Evolutionary conservation across 1,284 basidiomycete genomes (phyloP).

Genomic region (Rugiboletus extremiorientalis): DNA sequence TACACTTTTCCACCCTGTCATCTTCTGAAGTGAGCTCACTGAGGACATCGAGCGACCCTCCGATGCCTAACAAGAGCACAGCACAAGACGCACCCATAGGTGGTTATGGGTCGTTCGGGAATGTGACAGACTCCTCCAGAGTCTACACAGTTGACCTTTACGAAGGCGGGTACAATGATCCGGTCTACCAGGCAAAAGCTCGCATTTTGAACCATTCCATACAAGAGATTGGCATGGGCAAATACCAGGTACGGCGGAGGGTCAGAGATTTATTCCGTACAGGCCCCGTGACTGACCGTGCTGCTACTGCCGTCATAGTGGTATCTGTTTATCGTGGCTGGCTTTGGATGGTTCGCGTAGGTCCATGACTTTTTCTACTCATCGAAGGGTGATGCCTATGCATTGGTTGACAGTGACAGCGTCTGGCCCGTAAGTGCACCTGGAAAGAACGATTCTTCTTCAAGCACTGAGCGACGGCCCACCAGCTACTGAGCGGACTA

Average conservation of each 20-base stretch:
- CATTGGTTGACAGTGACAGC: constrained; percentile 37
- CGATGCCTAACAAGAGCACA: not conserved
- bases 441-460: not conserved
- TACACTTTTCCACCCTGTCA: not conserved
- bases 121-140: not conserved
- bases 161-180: constrained; percentile 49
- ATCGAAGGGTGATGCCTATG: not conserved
- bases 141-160: constrained; percentile 32
- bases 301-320: constrained; percentile 36
- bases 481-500: constrained; percentile 50
- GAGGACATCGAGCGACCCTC: constrained; percentile 2
- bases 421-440: constrained; percentile 45
- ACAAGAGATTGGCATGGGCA: constrained; percentile 66
- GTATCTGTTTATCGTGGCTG: constrained; percentile 57
- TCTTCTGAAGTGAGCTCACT: not conserved
- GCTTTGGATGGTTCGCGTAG: constrained; percentile 73
- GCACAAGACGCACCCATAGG: not conserved
- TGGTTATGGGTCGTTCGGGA: not conserved
- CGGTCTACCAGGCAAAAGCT: constrained; percentile 57
- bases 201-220: constrained; percentile 56
- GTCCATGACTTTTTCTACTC: constrained; percentile 22
- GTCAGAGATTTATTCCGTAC: not conserved
- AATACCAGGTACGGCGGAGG: constrained; percentile 54
- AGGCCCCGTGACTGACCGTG: not conserved
- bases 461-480: not conserved